Evolutionary conservation across 2,329 filamentous ascomycete species (phyloP).

Genomic region (Raffaelea deltoideospora): DNA sequence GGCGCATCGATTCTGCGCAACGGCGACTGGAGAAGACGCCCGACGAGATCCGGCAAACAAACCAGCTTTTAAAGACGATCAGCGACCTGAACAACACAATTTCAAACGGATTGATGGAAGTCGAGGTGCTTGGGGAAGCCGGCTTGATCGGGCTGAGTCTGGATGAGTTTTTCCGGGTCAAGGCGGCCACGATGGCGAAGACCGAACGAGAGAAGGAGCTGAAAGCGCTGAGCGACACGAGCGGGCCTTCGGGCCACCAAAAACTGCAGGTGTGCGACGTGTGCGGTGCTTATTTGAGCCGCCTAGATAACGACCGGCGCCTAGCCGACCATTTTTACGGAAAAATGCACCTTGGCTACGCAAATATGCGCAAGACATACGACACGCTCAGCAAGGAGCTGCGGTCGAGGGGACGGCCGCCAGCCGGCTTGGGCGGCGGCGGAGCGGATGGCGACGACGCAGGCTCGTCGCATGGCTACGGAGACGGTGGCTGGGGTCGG

Average conservation of each 20-base stretch:
- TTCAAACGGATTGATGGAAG: constrained; percentile 68
- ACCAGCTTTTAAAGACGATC: constrained; percentile 74
- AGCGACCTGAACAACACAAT: constrained; percentile 66
- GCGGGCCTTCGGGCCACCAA: constrained; percentile 85
- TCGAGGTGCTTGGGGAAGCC: constrained; percentile 70
- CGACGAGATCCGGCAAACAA: constrained; percentile 93
- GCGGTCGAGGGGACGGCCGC: constrained; percentile 33
- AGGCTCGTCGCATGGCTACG: constrained; percentile 25
- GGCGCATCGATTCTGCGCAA: constrained; percentile 82
- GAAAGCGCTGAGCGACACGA: constrained; percentile 80
- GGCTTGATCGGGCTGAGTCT: constrained; percentile 68
- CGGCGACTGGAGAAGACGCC: constrained; percentile 89
- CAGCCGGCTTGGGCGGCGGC: constrained; percentile 27
- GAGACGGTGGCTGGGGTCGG: constrained; percentile 23
- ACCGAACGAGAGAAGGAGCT: constrained; percentile 75
- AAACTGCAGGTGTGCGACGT: constrained; percentile 98
- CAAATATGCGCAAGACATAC: constrained; percentile 91
- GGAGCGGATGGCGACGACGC: constrained; percentile 31
- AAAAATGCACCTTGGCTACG: constrained; percentile 98
- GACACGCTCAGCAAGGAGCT: constrained; percentile 79
- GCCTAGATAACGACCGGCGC: constrained; percentile 85
- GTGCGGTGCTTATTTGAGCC: constrained; percentile 83
- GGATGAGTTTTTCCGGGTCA: constrained; percentile 77
- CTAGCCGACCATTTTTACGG: constrained; percentile 97
- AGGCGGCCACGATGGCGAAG: constrained; percentile 66